These are phyloP conservation scores for Castanea mollissima DNA, from an alignment of 306 rosid species.

Conservation along the genomic window DNA sequence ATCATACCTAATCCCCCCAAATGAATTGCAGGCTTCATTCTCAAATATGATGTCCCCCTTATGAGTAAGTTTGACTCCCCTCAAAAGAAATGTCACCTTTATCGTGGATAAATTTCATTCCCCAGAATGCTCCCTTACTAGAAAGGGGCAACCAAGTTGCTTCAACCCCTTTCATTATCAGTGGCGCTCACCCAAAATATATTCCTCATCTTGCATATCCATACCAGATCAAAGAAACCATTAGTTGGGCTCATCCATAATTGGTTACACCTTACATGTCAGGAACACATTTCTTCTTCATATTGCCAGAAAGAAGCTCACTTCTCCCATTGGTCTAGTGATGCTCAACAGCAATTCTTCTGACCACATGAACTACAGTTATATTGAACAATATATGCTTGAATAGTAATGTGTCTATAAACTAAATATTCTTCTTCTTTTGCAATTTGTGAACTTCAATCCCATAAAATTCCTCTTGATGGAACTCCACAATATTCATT, in stretches of 20 bases:
- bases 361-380: neutral
- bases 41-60: neutral
- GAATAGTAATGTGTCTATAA: neutral
- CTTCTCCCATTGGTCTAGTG: neutral
- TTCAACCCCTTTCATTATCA: neutral
- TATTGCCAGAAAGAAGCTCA: neutral
- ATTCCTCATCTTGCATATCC: neutral
- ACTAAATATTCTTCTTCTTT: neutral
- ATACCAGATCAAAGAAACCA: neutral
- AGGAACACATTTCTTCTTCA: neutral
- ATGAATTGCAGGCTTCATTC: neutral
- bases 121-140: neutral
- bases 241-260: slow-evolving; percentile 6
- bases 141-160: neutral
- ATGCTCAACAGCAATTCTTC: neutral
- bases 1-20: neutral
- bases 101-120: neutral
- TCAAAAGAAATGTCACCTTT: neutral
- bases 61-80: neutral
- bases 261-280: neutral
- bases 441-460: neutral
- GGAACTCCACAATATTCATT: no score
- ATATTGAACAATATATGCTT: neutral
- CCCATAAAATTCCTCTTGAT: neutral
- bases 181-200: neutral